These are phyloP conservation scores for Nannizzia gypsea DNA, from an alignment of 2,329 filamentous ascomycete genomes.

Conservation along the genomic window DNA sequence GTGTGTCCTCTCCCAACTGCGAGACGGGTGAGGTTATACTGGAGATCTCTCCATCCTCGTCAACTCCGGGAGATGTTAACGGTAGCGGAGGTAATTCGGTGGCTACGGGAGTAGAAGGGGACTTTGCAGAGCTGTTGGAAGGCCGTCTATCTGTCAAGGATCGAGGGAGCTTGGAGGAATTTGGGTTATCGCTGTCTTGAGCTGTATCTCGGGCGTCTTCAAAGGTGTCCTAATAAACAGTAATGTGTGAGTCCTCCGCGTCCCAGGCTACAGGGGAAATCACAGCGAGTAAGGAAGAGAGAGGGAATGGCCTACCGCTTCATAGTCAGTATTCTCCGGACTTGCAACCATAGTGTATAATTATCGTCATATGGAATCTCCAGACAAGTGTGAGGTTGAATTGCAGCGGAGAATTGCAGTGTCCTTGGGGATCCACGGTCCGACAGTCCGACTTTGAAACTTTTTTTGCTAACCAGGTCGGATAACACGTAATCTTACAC, in stretches of 20 bases:
- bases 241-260: not conserved
- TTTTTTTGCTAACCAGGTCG: not conserved
- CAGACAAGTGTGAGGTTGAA: not conserved
- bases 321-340: slow-evolving; percentile 32
- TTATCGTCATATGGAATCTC: slow-evolving; percentile 6
- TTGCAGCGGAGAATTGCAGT: not conserved
- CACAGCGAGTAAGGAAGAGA: not conserved
- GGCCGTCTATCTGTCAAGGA: slow-evolving; percentile 45
- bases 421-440: not conserved
- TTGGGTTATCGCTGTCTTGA: slow-evolving; percentile 19
- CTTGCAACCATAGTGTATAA: slow-evolving; percentile 26
- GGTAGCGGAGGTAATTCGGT: slow-evolving; percentile 24
- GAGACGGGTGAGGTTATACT: slow-evolving; percentile 20
- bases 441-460: slow-evolving; percentile 4
- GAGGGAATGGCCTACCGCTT: slow-evolving; percentile 25
- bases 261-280: not conserved
- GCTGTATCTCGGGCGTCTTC: slow-evolving; percentile 64
- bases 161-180: slow-evolving; percentile 40
- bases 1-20: slow-evolving; percentile 25
- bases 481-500: slow-evolving; percentile 2
- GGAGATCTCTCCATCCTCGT: slow-evolving; percentile 18
- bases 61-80: slow-evolving; percentile 2
- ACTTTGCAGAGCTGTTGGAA: slow-evolving; percentile 28
- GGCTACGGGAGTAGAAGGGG: slow-evolving; percentile 27
- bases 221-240: slow-evolving; percentile 54